A percentile compares a stretch with the other conserved stretches of the same genome.
phyloP scores from a whole-genome alignment of 768 basidiomycete genomes.

The Trametes villosa region DNA sequence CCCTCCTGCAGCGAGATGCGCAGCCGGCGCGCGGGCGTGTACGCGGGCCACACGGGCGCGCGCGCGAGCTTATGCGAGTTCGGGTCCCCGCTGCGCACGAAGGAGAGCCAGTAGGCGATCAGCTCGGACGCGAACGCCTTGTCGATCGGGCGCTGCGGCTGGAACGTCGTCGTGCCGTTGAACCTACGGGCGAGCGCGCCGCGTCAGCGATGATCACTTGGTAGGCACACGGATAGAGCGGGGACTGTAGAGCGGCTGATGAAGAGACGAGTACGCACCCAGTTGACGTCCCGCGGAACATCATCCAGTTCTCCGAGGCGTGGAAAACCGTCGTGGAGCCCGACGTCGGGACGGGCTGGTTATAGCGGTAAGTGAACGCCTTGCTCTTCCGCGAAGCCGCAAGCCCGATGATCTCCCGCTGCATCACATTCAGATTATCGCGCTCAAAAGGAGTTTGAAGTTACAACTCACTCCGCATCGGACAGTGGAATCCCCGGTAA shows the following conservation, averaged over 20 bases:
- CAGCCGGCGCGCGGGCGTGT: slow-evolving; percentile 34
- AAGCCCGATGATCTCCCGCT: slow-evolving; percentile 49
- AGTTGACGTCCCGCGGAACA: slow-evolving; percentile 64
- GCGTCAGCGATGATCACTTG: neutral
- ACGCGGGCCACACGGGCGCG: slow-evolving; percentile 55
- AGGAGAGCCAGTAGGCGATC: slow-evolving; percentile 69
- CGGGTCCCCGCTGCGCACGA: slow-evolving; percentile 59
- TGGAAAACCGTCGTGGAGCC: slow-evolving; percentile 44
- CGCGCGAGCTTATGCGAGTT: slow-evolving; percentile 56
- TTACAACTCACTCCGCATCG: slow-evolving; percentile 51
- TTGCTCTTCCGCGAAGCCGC: slow-evolving; percentile 40
- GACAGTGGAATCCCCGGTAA: slow-evolving; percentile 54
- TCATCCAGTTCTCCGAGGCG: slow-evolving; percentile 70
- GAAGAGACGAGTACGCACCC: slow-evolving; percentile 52
- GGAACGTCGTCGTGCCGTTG: slow-evolving; percentile 59
- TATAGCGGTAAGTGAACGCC: slow-evolving; percentile 63
- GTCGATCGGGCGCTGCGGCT: slow-evolving; percentile 49
- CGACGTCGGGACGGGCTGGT: slow-evolving; percentile 54
- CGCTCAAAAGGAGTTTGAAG: neutral
- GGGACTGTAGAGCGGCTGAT: neutral
- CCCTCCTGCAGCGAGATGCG: slow-evolving; percentile 53
- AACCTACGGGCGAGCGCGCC: slow-evolving; percentile 25
- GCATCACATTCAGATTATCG: neutral
- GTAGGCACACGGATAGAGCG: too few species aligned
- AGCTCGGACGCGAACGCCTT: slow-evolving; percentile 59